Evolutionary conservation across 2,329 filamentous ascomycete genomes (phyloP), one percentile per base, ranked within the genome.

Genomic region (Fusarium pseudoanthophilum): DNA sequence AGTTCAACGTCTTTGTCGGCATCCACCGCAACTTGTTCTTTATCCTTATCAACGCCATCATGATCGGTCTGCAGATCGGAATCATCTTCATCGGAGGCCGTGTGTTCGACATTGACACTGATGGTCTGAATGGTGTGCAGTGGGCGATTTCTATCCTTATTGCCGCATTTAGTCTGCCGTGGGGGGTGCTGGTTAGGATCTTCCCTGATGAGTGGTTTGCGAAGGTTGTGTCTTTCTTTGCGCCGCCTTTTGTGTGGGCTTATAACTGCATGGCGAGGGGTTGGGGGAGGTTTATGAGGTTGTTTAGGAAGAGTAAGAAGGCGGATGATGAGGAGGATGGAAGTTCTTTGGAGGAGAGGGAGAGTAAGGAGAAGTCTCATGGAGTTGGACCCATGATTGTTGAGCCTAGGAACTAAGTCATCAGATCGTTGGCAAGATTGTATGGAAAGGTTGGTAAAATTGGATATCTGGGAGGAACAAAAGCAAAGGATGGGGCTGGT

Each of bases 1-100:
- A 91, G 62, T 95, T 97, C 87, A 98, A 98, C 83, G 94, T 98
- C 69, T 95, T 98, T 67, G 95, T 97, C 79, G 94, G 94, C 58
- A 88, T 98, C 64, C 87, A 88, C 28, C 89, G 89, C 79, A 98
- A 98, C 82, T 92, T 88, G 83, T 97, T 97, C 87, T 98, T 98
- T 85, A 88, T 97, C 42, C 88, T 84, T 43, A 98, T 98, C 82
- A 95, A 95, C 83, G 78, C 87, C 67, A 87, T 97, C 80, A 98
- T 98, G 92, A 90, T 95, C 73, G 95, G 90, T 69, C 94, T 93
- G 14, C 95, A 98, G 80, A 85, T 96, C 28, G 88, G 98, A 82
- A 98, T 98, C 79, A 88, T 98, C 77, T 96, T 93, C 76, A 89
- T 97, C 52, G 95, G 95, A 69, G 93, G 93, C 32, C 84, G 86